These are phyloP conservation scores for Poronia punctata DNA, from an alignment of 495 filamentous ascomycete genomes.

Conservation along the genomic window DNA sequence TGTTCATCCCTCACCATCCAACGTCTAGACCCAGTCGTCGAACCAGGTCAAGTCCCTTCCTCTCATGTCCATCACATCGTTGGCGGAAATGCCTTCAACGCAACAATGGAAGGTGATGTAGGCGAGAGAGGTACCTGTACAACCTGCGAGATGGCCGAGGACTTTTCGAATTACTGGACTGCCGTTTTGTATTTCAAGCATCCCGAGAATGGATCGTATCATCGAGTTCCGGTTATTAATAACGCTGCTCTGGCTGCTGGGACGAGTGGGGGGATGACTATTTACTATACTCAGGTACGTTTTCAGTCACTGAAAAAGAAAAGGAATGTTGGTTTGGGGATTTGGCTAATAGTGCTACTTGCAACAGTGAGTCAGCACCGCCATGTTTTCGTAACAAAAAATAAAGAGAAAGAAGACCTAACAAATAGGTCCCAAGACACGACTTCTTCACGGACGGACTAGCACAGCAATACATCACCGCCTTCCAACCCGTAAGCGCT, in stretches of 20 bases:
- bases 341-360: no score
- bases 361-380: no score
- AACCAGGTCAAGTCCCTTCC: slow-evolving; percentile 36
- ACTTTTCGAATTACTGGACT: slow-evolving; percentile 46
- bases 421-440: slow-evolving; percentile 41
- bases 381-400: slow-evolving; percentile 34
- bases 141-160: slow-evolving; percentile 39
- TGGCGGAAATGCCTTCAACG: slow-evolving; percentile 44
- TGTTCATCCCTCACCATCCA: slow-evolving; percentile 42
- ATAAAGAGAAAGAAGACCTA: slow-evolving; percentile 40
- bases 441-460: slow-evolving; percentile 36
- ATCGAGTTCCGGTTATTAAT: slow-evolving; percentile 38
- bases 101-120: slow-evolving; percentile 38
- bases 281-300: slow-evolving; percentile 47
- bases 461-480: slow-evolving; percentile 34
- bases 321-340: no score
- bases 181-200: slow-evolving; percentile 46
- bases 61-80: slow-evolving; percentile 45
- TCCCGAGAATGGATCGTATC: slow-evolving; percentile 43
- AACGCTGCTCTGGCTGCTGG: slow-evolving; percentile 38
- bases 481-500: slow-evolving; percentile 38
- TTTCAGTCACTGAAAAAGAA: slow-evolving; percentile 41
- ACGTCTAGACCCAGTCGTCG: slow-evolving; percentile 40
- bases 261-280: slow-evolving; percentile 45
- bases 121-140: slow-evolving; percentile 35